Percentiles rank a stretch among this genome's conserved stretches.
Conservation (phyloP, 371 early-diverging fungal species). For the Mortierella sp. region DNA sequence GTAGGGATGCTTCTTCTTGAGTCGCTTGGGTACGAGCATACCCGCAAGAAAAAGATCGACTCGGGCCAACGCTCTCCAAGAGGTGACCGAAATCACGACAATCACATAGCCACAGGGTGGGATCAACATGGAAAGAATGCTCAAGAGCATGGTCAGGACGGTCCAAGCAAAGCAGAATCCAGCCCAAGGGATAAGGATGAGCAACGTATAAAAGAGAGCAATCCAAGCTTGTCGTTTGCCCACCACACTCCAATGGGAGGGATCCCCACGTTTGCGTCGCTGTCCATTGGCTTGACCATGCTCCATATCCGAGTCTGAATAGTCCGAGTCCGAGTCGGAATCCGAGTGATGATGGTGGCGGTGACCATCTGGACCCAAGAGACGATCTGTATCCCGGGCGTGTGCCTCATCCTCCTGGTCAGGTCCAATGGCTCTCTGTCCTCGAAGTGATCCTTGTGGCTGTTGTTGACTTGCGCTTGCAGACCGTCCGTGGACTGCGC, state of each 20-base stretch:
- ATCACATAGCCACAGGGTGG: conserved; percentile 41
- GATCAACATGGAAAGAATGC: conserved; percentile 22
- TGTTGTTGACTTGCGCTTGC: background rate
- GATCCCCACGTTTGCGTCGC: conserved; percentile 9
- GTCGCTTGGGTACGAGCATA: conserved; percentile 12
- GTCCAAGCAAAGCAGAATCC: conserved; percentile 43
- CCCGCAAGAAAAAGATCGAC: conserved; percentile 27
- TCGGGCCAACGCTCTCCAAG: conserved; percentile 45
- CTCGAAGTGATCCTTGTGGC: conserved; percentile 1
- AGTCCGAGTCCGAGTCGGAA: background rate
- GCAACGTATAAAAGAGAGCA: conserved; percentile 14
- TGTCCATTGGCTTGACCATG: too few species aligned
- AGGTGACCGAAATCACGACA: conserved; percentile 24
- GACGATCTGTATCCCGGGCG: conserved; percentile 32
- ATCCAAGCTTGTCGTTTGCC: conserved; percentile 40
- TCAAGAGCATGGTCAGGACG: conserved; percentile 16
- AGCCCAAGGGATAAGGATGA: conserved; percentile 33
- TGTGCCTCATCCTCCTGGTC: conserved; percentile 30
- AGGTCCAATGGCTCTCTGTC: conserved; percentile 25
- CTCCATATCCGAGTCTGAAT: background rate
- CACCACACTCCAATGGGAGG: conserved; percentile 29
- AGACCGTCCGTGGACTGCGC: background rate
- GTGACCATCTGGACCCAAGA: conserved; percentile 14
- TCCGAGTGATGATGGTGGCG: background rate
- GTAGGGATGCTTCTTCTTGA: conserved; percentile 18